Evolutionary conservation across 495 filamentous ascomycete species (phyloP), one percentile per base, ranked within the genome.

Genomic region (Apodospora peruviana): DNA sequence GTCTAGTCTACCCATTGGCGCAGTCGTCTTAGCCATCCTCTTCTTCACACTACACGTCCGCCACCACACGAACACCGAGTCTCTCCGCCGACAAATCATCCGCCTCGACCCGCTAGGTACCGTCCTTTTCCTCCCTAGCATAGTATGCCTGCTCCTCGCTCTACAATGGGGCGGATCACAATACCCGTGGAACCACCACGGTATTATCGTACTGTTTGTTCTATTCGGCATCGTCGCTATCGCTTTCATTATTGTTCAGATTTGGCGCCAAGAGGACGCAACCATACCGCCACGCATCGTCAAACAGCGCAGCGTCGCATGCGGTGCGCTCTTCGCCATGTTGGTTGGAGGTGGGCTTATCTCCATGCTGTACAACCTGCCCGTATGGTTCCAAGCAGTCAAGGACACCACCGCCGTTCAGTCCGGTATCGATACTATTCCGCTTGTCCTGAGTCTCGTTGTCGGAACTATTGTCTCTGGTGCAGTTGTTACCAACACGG

Each of bases 381-480:
- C 89, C 0, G 80, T 91, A 50, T 95, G 83, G 79, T 91, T 95
- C 72, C 90, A 95, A 59, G 85, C 86, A 14, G 80, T 91, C 67
- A 82, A 88, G 56, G 78, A 75, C 32, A 77, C 74, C 19, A 71
- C 72, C 1, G 83, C 89, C n/a, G 76, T 81, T 5, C 70, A 80
- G 32, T 87, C 86, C 2, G 89, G 88, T 21, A 83, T 93, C 57
- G 77, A 78, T 57, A 83, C 81, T 22, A 65, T 94, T 4, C 88
- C 90, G 0, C 70, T 85, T 43, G 75, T 93, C 24, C 71, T 90
- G 9, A 64, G 66, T 5, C 69, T 82, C 1, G 79, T 86, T 19
- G 36, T 89, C 17, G 67, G 72, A 17, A 61, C 55, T 8, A 48
- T 64, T 18, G 59, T 69, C 24, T 60, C 58, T 14, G 56, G 48